Evolutionary conservation across 2,329 filamentous ascomycete species (phyloP).

Genomic region (Elsinoe arachidis): DNA sequence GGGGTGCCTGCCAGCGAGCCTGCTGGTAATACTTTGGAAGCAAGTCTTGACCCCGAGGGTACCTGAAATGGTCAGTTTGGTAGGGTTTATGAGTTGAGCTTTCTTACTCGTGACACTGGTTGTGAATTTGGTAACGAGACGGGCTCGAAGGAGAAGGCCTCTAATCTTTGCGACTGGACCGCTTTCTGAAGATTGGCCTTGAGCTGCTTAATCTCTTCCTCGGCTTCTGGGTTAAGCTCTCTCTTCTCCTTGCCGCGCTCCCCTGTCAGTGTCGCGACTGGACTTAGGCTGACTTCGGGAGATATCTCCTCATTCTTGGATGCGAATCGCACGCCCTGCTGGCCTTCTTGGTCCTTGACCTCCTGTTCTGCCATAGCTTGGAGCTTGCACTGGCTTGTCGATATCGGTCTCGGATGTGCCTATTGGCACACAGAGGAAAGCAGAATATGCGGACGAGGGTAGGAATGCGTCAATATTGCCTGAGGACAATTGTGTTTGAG

Average conservation of each 20-base stretch:
- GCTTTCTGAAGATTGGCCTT: slow-evolving; percentile 64
- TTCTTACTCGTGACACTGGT: slow-evolving; percentile 69
- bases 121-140: slow-evolving; percentile 83
- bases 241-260: slow-evolving; percentile 20
- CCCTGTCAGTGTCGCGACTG: slow-evolving; percentile 22
- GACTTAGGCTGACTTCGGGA: slow-evolving; percentile 33
- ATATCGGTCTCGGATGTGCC: neutral
- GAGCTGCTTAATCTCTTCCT: slow-evolving; percentile 61
- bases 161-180: slow-evolving; percentile 74
- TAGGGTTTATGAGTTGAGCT: slow-evolving; percentile 19
- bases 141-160: slow-evolving; percentile 81
- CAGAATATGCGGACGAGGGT: neutral
- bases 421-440: slow-evolving; percentile 1
- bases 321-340: slow-evolving; percentile 59
- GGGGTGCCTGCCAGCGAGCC: slow-evolving; percentile 48
- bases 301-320: slow-evolving; percentile 63
- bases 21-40: slow-evolving; percentile 28
- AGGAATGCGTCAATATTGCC: neutral
- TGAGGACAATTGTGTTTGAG: neutral
- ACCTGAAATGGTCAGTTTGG: slow-evolving; percentile 29
- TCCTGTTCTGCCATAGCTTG: neutral
- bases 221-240: slow-evolving; percentile 33
- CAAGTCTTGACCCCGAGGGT: slow-evolving; percentile 39
- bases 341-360: neutral
- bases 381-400: neutral